Evolutionary conservation across 2,329 filamentous ascomycete genomes (phyloP), one percentile per base, ranked within the genome.

Genomic region (Nannizziopsis arthrosporioides): DNA sequence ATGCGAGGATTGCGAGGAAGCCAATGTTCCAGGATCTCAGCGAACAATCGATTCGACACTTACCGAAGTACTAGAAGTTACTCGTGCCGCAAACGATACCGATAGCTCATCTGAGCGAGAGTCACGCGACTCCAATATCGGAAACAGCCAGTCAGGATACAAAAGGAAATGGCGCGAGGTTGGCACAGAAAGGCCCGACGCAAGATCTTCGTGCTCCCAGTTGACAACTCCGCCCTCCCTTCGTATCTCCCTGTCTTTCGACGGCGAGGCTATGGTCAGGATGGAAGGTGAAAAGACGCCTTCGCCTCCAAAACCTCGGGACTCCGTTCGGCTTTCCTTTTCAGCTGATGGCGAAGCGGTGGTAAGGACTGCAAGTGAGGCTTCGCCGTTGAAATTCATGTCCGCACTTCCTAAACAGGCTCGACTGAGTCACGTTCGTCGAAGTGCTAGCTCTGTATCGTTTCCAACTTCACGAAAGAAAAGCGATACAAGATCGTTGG

Each of bases 301-400:
- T 11, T 68, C 66, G 5, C 64, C 64, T 22, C 62, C 66, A 17
- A 66, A 68, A 50, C 55, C 65, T 44, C 60, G 64, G 27, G 63
- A 65, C 42, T 75, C 77, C 22, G 75, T 94, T 49, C 81, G 87
- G 42, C 73, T 95, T 22, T 87, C 85, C 1, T 80, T 92, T 59
- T 92, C 86, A 14, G 75, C 89, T 30, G 87, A 95, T 60, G 90
- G 90, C 55, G 90, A 89, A 61, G 90, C 90, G n/a, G 84, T 90
- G 58, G 74, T 95, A 44, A 78, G 89, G 17, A 79, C 77, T 12
- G 73, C 82, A 47, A 75, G 82, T 53, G 78, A 82, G 53, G 73
- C 75, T 27, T 83, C 82, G 2, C 84, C 85, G 44, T 77, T 73
- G 51, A 72, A 74, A 57, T 66, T 69, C 57, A 69, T 68, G 55